Evolutionary conservation across 495 filamentous ascomycete genomes (phyloP), one percentile per base, ranked within the genome.

Genomic region (Clavariopsis aquatica): DNA sequence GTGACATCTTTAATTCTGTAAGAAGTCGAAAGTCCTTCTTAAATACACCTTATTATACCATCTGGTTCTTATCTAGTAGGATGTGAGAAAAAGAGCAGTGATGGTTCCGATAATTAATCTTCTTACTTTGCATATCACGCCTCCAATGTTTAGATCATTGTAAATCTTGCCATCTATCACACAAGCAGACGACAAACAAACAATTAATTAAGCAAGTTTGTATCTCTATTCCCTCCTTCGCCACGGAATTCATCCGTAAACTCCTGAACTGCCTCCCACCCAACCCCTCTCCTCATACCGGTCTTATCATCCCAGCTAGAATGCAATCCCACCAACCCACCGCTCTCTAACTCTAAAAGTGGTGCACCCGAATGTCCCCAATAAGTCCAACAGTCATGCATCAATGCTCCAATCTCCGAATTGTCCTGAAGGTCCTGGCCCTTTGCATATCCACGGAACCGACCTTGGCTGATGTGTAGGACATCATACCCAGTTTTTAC

Each of bases 321-420:
- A 73, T 82, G 79, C 52, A 81, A 41, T 5, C 78, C 79, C 19
- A 80, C 65, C 53, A 82, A 64, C 19, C 43, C 64, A 12, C 77
- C 74, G 0, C 68, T 67, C 49, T 61, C 62, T 29, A 47, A 29
- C 28, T 26, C 47, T 8, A 80, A 28, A 22, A 82, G 60, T 27
- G 78, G 79, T 10, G 79, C 78, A 1, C 80, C 80, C 10, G 75
- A 79, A 64, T 82, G 79, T 17, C 79, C 81, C 81, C 80, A 83
- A 66, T 81, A 82, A n/a, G 81, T 82, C 81, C 79, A 82, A 49
- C 78, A 80, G 66, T 80, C 73, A 64, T 81, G 80, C 75, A 74
- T 78, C 59, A 82, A 64, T 9, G 75, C 74, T 0, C 81, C 81
- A 47, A 80, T 83, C 47, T 82, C 79, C 0, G 69, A 73, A 58